Conservation (phyloP, 345 rosid genomes). For the Boechera retrofracta region DNA sequence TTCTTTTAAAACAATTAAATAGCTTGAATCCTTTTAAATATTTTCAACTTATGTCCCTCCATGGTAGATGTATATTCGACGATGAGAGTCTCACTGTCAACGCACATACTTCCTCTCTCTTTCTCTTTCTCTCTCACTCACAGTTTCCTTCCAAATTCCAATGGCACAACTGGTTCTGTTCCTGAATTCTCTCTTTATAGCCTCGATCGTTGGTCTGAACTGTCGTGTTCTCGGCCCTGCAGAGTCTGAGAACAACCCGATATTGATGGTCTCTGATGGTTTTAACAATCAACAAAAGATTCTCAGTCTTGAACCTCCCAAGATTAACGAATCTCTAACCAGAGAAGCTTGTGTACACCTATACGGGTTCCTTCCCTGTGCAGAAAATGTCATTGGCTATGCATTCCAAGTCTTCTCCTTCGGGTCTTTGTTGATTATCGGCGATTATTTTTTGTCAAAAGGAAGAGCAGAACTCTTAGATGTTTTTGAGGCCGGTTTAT, state of each 20-base stretch:
- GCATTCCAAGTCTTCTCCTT: constrained; percentile 14
- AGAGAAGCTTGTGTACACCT: neutral
- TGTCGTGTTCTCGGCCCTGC: neutral
- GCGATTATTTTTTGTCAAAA: constrained; percentile 7
- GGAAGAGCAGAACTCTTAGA: constrained; percentile 13
- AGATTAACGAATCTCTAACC: neutral
- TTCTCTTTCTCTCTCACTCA: neutral
- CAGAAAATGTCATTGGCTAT: constrained; percentile 4
- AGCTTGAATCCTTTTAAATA: neutral
- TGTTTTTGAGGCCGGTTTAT: constrained; percentile 3
- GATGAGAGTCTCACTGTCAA: neutral
- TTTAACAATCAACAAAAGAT: neutral
- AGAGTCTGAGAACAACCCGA: neutral
- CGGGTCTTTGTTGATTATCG: neutral
- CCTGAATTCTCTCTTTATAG: neutral
- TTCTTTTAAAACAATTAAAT: neutral
- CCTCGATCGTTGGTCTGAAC: neutral
- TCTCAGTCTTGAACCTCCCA: neutral
- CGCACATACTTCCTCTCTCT: neutral
- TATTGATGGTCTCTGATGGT: constrained; percentile 7
- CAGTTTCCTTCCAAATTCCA: neutral
- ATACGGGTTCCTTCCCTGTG: constrained; percentile 7
- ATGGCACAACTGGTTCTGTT: constrained; percentile 1
- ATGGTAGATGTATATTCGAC: neutral
- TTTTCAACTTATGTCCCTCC: neutral